Evolutionary conservation across 345 rosid species (phyloP).

Genomic region (Viola odorata): DNA sequence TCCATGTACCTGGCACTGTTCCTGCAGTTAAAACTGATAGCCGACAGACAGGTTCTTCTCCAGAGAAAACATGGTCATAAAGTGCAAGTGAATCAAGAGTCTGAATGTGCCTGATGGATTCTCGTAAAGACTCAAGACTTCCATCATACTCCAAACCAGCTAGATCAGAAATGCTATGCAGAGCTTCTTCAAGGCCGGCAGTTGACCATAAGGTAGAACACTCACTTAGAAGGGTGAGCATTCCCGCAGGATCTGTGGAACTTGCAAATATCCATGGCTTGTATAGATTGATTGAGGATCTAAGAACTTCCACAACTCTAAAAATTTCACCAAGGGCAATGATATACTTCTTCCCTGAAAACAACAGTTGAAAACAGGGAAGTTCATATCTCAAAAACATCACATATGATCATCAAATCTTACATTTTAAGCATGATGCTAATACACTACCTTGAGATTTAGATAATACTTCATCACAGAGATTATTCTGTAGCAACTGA

Average conservation of each 20-base stretch:
- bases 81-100: constrained; percentile 37
- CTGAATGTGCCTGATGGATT: constrained; percentile 44
- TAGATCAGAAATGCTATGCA: constrained; percentile 34
- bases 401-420: neutral
- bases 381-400: neutral
- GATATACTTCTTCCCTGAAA: constrained; percentile 55
- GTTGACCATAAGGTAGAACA: constrained; percentile 60
- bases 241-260: constrained; percentile 27
- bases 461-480: constrained; percentile 41
- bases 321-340: constrained; percentile 77
- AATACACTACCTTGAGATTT: constrained; percentile 48
- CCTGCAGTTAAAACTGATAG: constrained; percentile 47
- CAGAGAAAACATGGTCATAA: constrained; percentile 37
- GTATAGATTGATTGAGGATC: constrained; percentile 52
- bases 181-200: constrained; percentile 72
- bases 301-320: constrained; percentile 62
- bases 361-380: constrained; percentile 2
- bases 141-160: constrained; percentile 24
- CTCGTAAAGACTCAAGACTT: constrained; percentile 29
- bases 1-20: constrained; percentile 50
- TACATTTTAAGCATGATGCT: neutral
- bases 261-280: constrained; percentile 65
- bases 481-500: constrained; percentile 41
- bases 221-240: constrained; percentile 45
- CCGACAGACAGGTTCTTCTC: constrained; percentile 45